phyloP scores from a whole-genome alignment of 495 filamentous ascomycete genomes.

The Trichoderma asperelloides region DNA sequence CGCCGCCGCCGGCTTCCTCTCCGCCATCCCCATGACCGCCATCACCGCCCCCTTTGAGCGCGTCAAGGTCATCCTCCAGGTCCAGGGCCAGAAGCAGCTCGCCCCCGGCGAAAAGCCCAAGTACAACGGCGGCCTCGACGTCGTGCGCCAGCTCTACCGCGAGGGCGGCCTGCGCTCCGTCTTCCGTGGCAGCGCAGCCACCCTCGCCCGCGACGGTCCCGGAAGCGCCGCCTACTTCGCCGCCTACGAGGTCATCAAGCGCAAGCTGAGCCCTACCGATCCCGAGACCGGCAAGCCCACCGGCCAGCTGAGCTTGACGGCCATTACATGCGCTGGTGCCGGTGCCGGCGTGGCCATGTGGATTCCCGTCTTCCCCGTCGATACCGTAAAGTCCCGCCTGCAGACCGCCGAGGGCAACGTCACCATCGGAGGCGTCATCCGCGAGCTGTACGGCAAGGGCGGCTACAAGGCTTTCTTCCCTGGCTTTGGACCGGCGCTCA shows the following conservation, averaged over 20 bases:
- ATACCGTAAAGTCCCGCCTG: conserved; percentile 89
- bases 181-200: conserved; percentile 84
- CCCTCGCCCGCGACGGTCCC: conserved; percentile 86
- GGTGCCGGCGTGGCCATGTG: conserved; percentile 96
- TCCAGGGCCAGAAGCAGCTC: conserved; percentile 84
- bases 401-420: conserved; percentile 87
- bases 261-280: conserved; percentile 75
- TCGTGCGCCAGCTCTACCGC: conserved; percentile 89
- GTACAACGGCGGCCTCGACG: conserved; percentile 81
- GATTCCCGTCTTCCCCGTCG: conserved; percentile 96
- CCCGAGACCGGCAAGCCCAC: conserved; percentile 59
- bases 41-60: conserved; percentile 98
- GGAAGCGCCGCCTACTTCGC: conserved; percentile 94
- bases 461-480: conserved; percentile 96
- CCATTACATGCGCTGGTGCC: conserved; percentile 80
- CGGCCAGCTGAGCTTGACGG: conserved; percentile 66
- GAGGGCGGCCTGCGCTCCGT: conserved; percentile 86
- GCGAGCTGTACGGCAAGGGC: conserved; percentile 66
- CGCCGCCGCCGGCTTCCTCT: conserved; percentile 92
- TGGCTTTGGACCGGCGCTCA: conserved; percentile 85
- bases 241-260: conserved; percentile 92
- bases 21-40: conserved; percentile 91
- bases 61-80: conserved; percentile 95
- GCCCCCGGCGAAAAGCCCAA: conserved; percentile 85
- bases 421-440: conserved; percentile 71